These are phyloP conservation scores for Somion occarium DNA, from an alignment of 1,284 basidiomycete genomes.

Conservation along the genomic window DNA sequence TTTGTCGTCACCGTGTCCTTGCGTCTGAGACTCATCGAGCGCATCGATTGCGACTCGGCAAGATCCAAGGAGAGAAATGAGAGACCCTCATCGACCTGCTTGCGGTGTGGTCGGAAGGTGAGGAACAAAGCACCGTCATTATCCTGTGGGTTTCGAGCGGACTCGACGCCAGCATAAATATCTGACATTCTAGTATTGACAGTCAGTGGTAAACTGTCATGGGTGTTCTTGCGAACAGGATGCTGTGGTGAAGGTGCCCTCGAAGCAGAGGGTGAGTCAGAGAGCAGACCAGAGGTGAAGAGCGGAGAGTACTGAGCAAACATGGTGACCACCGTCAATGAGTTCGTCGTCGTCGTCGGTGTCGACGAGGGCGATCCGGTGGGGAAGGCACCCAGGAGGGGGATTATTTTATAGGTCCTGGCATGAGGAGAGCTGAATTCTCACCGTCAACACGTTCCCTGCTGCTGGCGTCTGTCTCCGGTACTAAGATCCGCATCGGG, in stretches of 20 bases:
- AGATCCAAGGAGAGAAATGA: conserved; percentile 56
- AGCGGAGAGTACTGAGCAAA: conserved; percentile 48
- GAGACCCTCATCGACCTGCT: conserved; percentile 26
- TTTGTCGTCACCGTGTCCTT: conserved; percentile 27
- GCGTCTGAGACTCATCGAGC: conserved; percentile 38
- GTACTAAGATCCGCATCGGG: not conserved
- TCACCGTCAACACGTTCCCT: not conserved
- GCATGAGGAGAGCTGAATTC: not conserved
- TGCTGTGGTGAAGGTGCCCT: conserved; percentile 27
- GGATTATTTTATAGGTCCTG: not conserved
- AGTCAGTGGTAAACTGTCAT: conserved; percentile 37
- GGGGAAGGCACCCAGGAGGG: not conserved
- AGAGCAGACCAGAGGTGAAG: conserved; percentile 56
- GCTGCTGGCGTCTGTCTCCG: too few relatives aligned
- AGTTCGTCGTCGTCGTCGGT: not conserved
- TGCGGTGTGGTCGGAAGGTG: conserved; percentile 23
- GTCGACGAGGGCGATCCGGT: not conserved
- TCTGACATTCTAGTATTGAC: conserved; percentile 24
- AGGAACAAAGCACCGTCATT: conserved; percentile 23
- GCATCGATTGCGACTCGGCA: conserved; percentile 47
- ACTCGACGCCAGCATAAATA: conserved; percentile 21
- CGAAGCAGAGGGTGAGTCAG: conserved; percentile 30
- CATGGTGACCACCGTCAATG: conserved; percentile 9
- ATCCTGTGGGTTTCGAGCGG: conserved; percentile 6
- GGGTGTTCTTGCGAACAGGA: conserved; percentile 28